These are phyloP conservation scores for Phellopilus nigrolimitatus DNA, from an alignment of 1,284 basidiomycete species.

Conservation along the genomic window DNA sequence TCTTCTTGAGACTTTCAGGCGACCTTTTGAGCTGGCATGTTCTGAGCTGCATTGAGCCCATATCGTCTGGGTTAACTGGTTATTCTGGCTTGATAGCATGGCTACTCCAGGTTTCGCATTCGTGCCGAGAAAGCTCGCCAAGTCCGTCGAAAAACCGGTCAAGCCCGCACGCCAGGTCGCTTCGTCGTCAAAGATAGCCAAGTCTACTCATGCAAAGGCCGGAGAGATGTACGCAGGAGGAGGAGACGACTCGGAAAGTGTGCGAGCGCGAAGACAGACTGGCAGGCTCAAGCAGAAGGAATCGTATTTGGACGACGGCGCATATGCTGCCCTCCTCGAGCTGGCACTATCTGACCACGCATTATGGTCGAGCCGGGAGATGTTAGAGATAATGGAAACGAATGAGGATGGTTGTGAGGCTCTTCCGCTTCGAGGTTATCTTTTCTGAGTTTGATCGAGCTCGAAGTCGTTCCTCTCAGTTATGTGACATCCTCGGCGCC, in stretches of 20 bases:
- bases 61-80: not conserved
- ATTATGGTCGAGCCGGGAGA: slow-evolving; percentile 51
- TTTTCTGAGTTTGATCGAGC: slow-evolving; percentile 22
- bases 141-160: no score
- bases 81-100: not conserved
- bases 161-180: no score
- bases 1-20: no score
- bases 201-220: not conserved
- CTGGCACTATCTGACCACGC: slow-evolving; percentile 64
- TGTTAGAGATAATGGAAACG: slow-evolving; percentile 44
- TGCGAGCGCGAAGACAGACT: not conserved
- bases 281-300: slow-evolving; percentile 2
- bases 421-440: slow-evolving; percentile 10
- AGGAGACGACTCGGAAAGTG: not conserved
- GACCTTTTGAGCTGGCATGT: no score
- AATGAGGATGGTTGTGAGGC: slow-evolving; percentile 48
- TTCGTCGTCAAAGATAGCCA: no score
- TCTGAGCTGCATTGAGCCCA: not conserved
- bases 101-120: slow-evolving; percentile 9
- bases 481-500: slow-evolving; percentile 24
- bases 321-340: slow-evolving; percentile 43
- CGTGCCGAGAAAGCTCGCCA: slow-evolving; percentile 16
- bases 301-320: slow-evolving; percentile 32
- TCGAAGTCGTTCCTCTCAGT: slow-evolving; percentile 53
- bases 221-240: not conserved